Percentiles rank a stretch among this genome's conserved stretches.
Conservation (phyloP, 306 rosid species). For the Echinosophora koreensis region DNA sequence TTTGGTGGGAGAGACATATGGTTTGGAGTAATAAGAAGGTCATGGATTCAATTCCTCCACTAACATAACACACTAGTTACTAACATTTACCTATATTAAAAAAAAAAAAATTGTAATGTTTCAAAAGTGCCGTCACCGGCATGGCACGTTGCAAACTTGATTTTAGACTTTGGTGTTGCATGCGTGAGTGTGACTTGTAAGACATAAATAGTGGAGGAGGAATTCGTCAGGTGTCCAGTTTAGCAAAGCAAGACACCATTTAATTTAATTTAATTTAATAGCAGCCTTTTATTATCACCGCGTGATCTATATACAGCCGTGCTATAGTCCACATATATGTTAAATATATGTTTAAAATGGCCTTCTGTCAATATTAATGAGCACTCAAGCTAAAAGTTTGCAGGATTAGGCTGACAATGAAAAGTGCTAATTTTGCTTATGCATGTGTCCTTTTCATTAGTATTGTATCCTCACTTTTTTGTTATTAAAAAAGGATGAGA, state of each 20-base stretch:
- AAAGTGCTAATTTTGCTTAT: background rate
- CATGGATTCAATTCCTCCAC: too few species aligned
- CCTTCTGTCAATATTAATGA: constrained; percentile 18
- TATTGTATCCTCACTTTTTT: too few species aligned
- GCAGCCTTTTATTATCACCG: constrained; percentile 24
- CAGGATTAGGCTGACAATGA: background rate
- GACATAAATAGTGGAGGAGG: background rate
- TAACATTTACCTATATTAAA: too few species aligned
- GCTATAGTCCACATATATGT: constrained; percentile 31
- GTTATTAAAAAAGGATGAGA: background rate
- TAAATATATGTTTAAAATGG: constrained; percentile 6
- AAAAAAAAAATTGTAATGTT: too few species aligned
- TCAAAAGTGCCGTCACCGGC: constrained; percentile 7
- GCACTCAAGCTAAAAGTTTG: background rate
- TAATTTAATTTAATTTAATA: constrained; percentile 29
- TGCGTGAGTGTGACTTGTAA: constrained; percentile 45
- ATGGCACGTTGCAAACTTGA: constrained; percentile 33
- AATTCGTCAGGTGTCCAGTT: background rate
- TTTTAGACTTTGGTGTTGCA: constrained; percentile 37
- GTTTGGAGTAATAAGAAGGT: too few species aligned
- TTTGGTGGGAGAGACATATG: too few species aligned
- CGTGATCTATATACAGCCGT: background rate
- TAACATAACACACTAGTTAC: too few species aligned
- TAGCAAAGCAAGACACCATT: background rate
- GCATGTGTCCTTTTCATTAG: background rate